These are phyloP conservation scores for Leccinum huronense DNA, from an alignment of 1,284 basidiomycete species.

Conservation along the genomic window DNA sequence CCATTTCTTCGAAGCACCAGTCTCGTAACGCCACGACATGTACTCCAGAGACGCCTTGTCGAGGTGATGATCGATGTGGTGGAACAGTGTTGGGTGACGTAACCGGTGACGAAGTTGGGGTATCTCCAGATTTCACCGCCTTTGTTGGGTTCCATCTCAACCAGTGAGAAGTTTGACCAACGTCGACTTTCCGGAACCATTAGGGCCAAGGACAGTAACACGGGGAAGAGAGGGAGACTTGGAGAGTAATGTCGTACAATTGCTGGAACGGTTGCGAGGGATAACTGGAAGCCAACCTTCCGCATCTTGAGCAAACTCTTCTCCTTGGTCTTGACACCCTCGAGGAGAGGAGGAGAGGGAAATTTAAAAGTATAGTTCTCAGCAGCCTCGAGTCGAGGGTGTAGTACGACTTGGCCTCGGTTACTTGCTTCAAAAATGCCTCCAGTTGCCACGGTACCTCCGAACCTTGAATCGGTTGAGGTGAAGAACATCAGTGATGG, in stretches of 20 bases:
- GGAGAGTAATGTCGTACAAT: conserved; percentile 91
- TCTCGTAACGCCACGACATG: conserved; percentile 99
- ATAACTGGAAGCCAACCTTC: conserved; percentile 92
- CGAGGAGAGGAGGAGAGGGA: conserved; percentile 93
- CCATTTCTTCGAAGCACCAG: conserved; percentile 94
- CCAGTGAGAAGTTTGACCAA: conserved; percentile 98
- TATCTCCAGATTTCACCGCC: conserved; percentile 99
- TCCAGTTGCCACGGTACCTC: conserved; percentile 98
- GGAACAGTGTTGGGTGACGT: conserved; percentile 98
- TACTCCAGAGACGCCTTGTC: conserved; percentile 98
- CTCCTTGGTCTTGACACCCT: conserved; percentile 99
- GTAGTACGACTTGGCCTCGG: conserved; percentile 98
- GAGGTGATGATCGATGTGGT: conserved; percentile 97
- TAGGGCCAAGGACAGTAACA: conserved; percentile 95
- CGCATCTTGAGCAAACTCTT: conserved; percentile 98
- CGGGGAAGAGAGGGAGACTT: conserved; percentile 92
- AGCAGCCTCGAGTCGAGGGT: conserved; percentile 85
- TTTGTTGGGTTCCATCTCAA: conserved; percentile 93
- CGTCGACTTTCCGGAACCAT: conserved; percentile 98
- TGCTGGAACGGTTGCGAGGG: conserved; percentile 83
- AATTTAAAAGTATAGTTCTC: conserved; percentile 98
- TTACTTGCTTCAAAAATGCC: conserved; percentile 90
- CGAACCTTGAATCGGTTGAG: conserved; percentile 99
- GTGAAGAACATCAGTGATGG: conserved; percentile 98
- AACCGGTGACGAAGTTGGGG: conserved; percentile 92